Evolutionary conservation across 805 yeast species (phyloP).

Genomic region (Saccharomycopsis sp.): DNA sequence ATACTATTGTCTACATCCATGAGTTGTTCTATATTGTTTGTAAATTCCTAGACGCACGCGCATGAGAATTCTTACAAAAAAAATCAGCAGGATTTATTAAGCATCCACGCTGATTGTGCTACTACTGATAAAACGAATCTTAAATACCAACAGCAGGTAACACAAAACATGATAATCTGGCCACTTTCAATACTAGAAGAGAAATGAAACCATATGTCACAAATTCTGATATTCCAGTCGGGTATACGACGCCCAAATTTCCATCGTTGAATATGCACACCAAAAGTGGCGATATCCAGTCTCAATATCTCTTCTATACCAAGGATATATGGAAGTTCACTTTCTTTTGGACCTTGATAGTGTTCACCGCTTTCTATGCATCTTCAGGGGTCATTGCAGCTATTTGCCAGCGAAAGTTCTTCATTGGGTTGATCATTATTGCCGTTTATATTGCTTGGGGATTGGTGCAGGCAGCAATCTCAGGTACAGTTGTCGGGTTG

Average conservation of each 20-base stretch:
- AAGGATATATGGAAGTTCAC: slow-evolving; percentile 80
- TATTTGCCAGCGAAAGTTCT: slow-evolving; percentile 37
- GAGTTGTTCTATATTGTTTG: no score
- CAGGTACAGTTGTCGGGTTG: slow-evolving; percentile 75
- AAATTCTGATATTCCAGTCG: slow-evolving; percentile 63
- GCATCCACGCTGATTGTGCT: no score
- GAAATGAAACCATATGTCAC: slow-evolving; percentile 31
- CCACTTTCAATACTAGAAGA: background rate
- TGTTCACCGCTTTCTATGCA: slow-evolving; percentile 55
- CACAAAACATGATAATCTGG: background rate
- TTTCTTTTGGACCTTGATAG: slow-evolving; percentile 69
- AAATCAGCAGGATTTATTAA: no score
- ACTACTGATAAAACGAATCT: no score
- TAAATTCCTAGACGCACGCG: no score
- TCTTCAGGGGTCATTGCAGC: slow-evolving; percentile 61
- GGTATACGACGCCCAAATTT: slow-evolving; percentile 70
- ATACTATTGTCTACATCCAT: no score
- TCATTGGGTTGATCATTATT: slow-evolving; percentile 37
- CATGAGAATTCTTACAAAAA: no score
- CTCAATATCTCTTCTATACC: slow-evolving; percentile 51
- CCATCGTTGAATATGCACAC: slow-evolving; percentile 51
- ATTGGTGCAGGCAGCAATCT: slow-evolving; percentile 53
- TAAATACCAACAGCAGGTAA: no score
- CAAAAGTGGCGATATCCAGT: slow-evolving; percentile 6
- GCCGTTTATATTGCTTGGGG: slow-evolving; percentile 47